Evolutionary conservation across 2,329 filamentous ascomycete species (phyloP).

Genomic region (Trichoderma koningiopsis): DNA sequence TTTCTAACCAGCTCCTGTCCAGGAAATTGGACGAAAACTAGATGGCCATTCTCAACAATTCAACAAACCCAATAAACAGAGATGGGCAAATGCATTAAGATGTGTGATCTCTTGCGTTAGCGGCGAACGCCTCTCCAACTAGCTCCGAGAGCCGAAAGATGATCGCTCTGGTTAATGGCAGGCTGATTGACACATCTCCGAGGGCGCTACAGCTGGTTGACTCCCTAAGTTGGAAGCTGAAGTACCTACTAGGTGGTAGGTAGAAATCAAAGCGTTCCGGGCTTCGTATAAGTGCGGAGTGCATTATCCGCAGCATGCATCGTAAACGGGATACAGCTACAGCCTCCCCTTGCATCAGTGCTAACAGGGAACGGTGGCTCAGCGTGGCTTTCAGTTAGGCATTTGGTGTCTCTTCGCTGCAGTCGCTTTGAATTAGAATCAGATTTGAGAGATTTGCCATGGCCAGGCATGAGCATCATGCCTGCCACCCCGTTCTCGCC

Average conservation of each 20-base stretch:
- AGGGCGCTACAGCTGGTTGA: conserved; percentile 2
- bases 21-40: background rate
- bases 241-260: background rate
- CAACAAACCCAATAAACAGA: background rate
- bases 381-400: background rate
- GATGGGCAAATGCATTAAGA: background rate
- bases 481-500: background rate
- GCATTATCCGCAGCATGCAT: background rate
- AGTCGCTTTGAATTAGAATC: background rate
- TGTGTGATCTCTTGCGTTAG: conserved; percentile 14
- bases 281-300: background rate
- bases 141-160: conserved; percentile 3
- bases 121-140: conserved; percentile 1
- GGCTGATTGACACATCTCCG: conserved; percentile 22
- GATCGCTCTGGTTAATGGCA: background rate
- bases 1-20: background rate
- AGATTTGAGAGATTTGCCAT: background rate
- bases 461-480: background rate
- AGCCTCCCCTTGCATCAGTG: background rate
- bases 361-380: background rate
- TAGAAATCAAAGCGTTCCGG: background rate
- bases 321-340: background rate
- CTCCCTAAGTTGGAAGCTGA: background rate
- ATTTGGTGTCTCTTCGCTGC: background rate
- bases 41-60: background rate